Conservation (phyloP, 768 basidiomycete species). For the Kwoniella botswanensis region DNA sequence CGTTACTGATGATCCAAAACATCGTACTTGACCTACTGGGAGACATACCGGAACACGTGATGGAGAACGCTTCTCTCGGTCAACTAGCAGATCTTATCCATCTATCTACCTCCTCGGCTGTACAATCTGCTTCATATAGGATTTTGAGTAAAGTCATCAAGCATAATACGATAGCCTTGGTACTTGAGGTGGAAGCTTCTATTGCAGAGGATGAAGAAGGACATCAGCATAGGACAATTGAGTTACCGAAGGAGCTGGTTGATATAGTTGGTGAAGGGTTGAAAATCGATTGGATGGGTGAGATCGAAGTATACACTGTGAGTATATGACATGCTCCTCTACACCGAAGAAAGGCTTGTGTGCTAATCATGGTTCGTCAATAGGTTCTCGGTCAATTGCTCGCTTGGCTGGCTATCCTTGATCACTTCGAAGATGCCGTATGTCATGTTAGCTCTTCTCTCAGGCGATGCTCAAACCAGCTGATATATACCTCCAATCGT, state of each 20-base stretch:
- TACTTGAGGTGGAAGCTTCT: slow-evolving; percentile 70
- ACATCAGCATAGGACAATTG: slow-evolving; percentile 57
- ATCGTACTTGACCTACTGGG: slow-evolving; percentile 72
- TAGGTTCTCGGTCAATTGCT: slow-evolving; percentile 63
- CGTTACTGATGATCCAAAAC: slow-evolving; percentile 68
- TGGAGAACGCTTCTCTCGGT: slow-evolving; percentile 65
- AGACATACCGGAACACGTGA: slow-evolving; percentile 68
- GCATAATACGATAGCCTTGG: slow-evolving; percentile 78
- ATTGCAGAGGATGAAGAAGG: slow-evolving; percentile 73
- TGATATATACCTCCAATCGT: background rate
- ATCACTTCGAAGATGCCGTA: slow-evolving; percentile 82
- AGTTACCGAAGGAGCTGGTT: slow-evolving; percentile 73
- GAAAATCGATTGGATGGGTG: slow-evolving; percentile 40
- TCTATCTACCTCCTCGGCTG: slow-evolving; percentile 65
- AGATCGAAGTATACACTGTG: slow-evolving; percentile 18
- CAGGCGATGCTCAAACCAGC: background rate
- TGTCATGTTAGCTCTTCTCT: slow-evolving; percentile 47
- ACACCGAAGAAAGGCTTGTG: background rate
- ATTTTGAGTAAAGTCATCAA: slow-evolving; percentile 72
- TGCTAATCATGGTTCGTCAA: slow-evolving; percentile 3
- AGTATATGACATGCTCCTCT: slow-evolving; percentile 1
- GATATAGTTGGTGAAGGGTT: slow-evolving; percentile 63
- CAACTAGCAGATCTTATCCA: slow-evolving; percentile 78
- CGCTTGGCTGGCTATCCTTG: slow-evolving; percentile 86
- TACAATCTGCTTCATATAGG: slow-evolving; percentile 78